phyloP scores from a whole-genome alignment of 331 rosid genomes.

The Rhamnella rubrinervis region DNA sequence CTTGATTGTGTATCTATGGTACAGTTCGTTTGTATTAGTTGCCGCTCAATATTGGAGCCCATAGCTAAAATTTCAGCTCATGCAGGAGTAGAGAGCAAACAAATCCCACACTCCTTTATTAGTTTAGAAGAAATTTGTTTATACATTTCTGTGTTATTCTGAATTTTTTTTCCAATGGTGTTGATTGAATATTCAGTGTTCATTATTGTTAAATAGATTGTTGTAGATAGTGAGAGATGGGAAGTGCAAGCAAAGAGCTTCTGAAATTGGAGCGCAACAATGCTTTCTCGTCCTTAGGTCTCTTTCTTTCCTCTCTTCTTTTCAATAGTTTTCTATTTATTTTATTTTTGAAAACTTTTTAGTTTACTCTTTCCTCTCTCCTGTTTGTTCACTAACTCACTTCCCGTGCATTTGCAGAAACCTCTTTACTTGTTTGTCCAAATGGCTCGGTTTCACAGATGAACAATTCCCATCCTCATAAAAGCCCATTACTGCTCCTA shows the following conservation, averaged over 20 bases:
- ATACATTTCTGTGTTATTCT: too few relatives aligned
- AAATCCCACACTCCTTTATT: too few relatives aligned
- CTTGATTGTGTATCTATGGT: too few relatives aligned
- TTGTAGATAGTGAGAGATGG: conserved; percentile 38
- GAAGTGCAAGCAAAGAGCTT: conserved; percentile 73
- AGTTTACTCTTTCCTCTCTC: neutral
- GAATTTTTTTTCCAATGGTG: too few relatives aligned
- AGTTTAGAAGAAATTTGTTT: too few relatives aligned
- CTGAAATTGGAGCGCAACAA: conserved; percentile 56
- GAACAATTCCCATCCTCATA: conserved; percentile 31
- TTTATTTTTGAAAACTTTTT: neutral
- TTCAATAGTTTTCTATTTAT: neutral
- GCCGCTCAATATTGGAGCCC: too few relatives aligned
- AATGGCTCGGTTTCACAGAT: conserved; percentile 11
- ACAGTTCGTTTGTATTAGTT: too few relatives aligned
- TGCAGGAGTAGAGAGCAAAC: too few relatives aligned
- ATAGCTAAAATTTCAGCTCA: too few relatives aligned
- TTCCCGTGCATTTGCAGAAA: conserved; percentile 38
- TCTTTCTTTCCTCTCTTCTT: conserved; percentile 4
- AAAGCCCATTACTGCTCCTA: conserved; percentile 36
- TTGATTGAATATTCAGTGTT: too few relatives aligned
- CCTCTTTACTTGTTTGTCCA: conserved; percentile 48
- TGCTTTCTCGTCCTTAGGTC: conserved; percentile 55
- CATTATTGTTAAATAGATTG: neutral
- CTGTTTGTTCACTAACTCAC: neutral